phyloP scores from a whole-genome alignment of 2,329 filamentous ascomycete genomes.

The Teratosphaeria viscida region DNA sequence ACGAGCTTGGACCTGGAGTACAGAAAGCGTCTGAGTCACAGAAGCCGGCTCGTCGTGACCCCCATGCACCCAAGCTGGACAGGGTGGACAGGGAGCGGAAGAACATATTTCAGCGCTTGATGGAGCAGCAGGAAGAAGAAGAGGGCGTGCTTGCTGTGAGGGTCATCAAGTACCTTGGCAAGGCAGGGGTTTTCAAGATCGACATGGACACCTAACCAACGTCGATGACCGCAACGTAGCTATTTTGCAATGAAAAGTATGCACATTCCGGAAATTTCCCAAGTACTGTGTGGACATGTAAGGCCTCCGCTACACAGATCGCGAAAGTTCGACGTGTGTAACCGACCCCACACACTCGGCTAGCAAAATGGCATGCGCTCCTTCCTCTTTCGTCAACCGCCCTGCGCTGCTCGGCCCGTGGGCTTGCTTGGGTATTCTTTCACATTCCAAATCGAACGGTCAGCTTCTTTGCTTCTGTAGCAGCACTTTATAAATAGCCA shows the following conservation, averaged over 20 bases:
- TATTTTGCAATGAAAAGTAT: not conserved
- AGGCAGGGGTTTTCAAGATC: conserved; percentile 29
- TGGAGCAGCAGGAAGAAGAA: conserved; percentile 36
- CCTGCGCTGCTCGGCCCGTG: too few relatives aligned
- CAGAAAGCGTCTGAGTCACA: conserved; percentile 1
- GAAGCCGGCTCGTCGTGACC: conserved; percentile 5
- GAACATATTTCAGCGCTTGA: conserved; percentile 21
- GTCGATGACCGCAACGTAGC: not conserved
- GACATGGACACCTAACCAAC: not conserved
- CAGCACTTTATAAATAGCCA: too few relatives aligned
- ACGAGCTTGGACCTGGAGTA: conserved; percentile 13
- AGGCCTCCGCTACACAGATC: too few relatives aligned
- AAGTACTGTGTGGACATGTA: too few relatives aligned
- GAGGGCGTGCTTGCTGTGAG: conserved; percentile 32
- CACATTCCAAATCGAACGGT: too few relatives aligned
- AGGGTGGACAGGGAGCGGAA: conserved; percentile 6
- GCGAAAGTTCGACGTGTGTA: too few relatives aligned
- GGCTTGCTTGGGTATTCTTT: too few relatives aligned
- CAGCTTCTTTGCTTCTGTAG: too few relatives aligned
- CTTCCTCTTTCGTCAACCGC: too few relatives aligned
- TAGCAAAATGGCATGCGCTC: too few relatives aligned
- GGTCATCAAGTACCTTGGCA: conserved; percentile 38
- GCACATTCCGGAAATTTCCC: not conserved
- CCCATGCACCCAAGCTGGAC: conserved; percentile 10
- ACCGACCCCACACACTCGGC: too few relatives aligned